phyloP scores from a whole-genome alignment of 2,329 filamentous ascomycete species.

The Botrytis cinerea region DNA sequence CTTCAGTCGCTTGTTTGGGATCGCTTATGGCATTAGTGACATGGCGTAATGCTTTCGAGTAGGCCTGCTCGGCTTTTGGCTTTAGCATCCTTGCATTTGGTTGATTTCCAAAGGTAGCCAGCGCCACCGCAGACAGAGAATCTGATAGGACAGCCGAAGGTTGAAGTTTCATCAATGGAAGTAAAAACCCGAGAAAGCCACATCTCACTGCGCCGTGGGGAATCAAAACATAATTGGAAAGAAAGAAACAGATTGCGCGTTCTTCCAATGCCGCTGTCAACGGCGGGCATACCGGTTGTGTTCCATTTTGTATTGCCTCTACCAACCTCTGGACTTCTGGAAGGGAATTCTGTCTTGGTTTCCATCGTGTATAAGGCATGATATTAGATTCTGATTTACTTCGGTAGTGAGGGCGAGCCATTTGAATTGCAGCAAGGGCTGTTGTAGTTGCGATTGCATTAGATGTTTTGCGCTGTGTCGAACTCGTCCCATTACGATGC shows the following conservation, averaged over 20 bases:
- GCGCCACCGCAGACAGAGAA: conserved; percentile 8
- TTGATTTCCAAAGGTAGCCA: conserved; percentile 22
- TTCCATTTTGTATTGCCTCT: conserved; percentile 19
- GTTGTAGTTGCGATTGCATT: not conserved
- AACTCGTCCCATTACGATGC: conserved; percentile 12
- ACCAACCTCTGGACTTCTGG: conserved; percentile 5
- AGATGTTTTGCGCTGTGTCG: not conserved
- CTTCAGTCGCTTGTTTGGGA: conserved; percentile 12
- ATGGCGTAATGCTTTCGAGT: conserved; percentile 20
- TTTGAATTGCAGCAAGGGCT: not conserved
- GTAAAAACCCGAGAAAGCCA: conserved; percentile 21
- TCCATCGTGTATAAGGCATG: not conserved
- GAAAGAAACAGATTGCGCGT: conserved; percentile 22
- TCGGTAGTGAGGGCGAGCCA: not conserved
- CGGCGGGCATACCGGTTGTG: not conserved
- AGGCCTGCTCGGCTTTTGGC: conserved; percentile 22
- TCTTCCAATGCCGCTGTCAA: conserved; percentile 22
- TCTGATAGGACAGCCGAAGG: conserved; percentile 18
- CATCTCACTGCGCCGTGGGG: conserved; percentile 11
- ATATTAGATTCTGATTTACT: not conserved
- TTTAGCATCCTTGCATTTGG: conserved; percentile 22
- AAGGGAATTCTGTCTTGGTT: conserved; percentile 10
- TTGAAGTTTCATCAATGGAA: conserved; percentile 20
- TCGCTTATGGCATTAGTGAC: conserved; percentile 15
- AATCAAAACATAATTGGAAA: conserved; percentile 24